phyloP scores from a whole-genome alignment of 306 rosid species.

The Cyamopsis tetragonoloba region DNA sequence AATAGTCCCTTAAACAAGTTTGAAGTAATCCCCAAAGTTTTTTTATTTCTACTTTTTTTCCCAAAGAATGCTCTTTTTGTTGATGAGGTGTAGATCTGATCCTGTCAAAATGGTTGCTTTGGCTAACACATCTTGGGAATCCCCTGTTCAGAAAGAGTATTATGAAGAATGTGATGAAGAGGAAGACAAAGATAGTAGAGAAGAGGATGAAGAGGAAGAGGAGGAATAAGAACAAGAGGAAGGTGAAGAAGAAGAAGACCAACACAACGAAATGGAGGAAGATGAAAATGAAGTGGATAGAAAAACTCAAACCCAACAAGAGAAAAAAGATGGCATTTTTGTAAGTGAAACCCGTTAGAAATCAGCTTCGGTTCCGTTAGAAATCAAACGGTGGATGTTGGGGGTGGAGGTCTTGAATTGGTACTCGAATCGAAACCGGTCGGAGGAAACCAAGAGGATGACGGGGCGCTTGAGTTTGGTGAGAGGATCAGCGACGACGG shows the following conservation, averaged over 20 bases:
- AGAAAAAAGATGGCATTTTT: constrained; percentile 16
- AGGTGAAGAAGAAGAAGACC: background rate
- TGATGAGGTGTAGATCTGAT: constrained; percentile 99
- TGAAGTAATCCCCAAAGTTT: no score
- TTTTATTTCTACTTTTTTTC: no score
- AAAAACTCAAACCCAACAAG: no score
- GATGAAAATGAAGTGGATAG: constrained; percentile 5
- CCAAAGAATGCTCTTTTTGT: constrained; percentile 90
- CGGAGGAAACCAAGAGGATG: constrained; percentile 74
- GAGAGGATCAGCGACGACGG: constrained; percentile 50
- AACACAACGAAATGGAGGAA: background rate
- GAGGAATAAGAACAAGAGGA: background rate
- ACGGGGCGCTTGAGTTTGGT: constrained; percentile 57
- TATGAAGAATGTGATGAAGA: background rate
- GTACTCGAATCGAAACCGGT: constrained; percentile 94
- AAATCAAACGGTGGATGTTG: constrained; percentile 60
- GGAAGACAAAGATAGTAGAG: background rate
- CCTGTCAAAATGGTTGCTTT: constrained; percentile 96
- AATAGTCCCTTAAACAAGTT: no score
- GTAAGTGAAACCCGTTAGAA: constrained; percentile 12
- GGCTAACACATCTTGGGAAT: constrained; percentile 70
- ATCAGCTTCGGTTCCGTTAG: constrained; percentile 91
- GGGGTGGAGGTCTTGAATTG: constrained; percentile 84
- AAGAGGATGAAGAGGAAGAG: constrained; percentile 1
- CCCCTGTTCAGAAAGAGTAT: constrained; percentile 46